Base-by-base conservation (phyloP, 2,329 filamentous ascomycete genomes). In the Rutstroemia sp. region DNA sequence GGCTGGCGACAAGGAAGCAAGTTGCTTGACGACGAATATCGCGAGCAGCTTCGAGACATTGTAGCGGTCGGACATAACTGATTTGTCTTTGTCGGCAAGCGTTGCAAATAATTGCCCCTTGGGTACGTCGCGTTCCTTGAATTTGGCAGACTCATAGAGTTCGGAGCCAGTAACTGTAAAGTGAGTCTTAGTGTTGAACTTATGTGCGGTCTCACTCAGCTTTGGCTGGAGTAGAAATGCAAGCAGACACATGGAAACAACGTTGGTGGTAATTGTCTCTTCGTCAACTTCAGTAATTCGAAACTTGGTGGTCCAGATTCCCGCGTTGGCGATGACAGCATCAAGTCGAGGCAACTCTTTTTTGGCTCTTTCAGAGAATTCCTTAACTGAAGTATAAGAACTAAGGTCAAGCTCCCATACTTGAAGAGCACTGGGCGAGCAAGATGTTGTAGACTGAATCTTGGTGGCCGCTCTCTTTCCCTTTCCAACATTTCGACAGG, bases 231-330 rank as follows among this genome's bases (percentile, higher is more conserved):
- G 60, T 51, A 73, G 58, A 9, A 79, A 44, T 0, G 72, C 71
- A 53, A 79, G 67, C 27, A 79, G 64, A 38, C 75, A 73, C 0
- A 74, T 78, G 3, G 71, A 71, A 39, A 80, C 65, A n/a, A 78
- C 73, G 60, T 80, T 79, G 48, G 78, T 70, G 3, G 73, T 73
- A 50, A 78, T 63, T 27, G 68, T 72, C 14, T 63, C 62, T 64
- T 79, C 76, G 53, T 72, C 69, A 2, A 73, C 76, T 54, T 61
- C 53, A 14, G 49, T 41, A 10, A 16, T 48, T 21, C 39, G 25
- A 41, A 46, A 59, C 5, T 52, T 53, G 10, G 30, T 41, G 3
- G 27, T 56, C 27, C 48, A 42, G 38, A 62, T 45, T 4, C 59
- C 59, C 3, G 51, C 60, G 51, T 59, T 62, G 21, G 46, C 48